Evolutionary conservation across 2,329 filamentous ascomycete genomes (phyloP), one percentile per base, ranked within the genome.

Genomic region (Cercospora sesami): DNA sequence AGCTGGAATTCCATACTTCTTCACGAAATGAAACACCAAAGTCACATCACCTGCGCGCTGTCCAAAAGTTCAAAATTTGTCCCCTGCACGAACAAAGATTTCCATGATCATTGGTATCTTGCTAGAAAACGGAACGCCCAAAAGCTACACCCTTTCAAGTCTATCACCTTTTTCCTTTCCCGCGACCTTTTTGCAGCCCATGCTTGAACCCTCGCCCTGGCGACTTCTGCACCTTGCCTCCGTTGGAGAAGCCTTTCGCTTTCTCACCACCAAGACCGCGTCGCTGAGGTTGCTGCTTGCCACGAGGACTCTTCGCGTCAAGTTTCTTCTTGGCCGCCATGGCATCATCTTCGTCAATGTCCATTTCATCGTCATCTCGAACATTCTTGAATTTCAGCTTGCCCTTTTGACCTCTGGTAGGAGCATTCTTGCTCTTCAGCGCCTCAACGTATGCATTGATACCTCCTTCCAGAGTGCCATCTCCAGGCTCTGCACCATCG

Each of bases 361-460:
- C 83, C 79, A 82, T 82, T n/a, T 81, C 80, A 31, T 75, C 79
- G 21, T 81, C 79, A 36, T 67, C 68, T 67, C 75, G 79, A 74
- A 79, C 84, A 79, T 85, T 84, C 64, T 84, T 85, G 75, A 89
- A 87, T 80, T 87, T 88, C 69, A 89, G 78, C 74, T 86, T 86
- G 12, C 87, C 86, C 73, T 84, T 84, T 75, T 87, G 86, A 39
- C 87, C 86, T 33, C 85, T 80, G 67, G 85, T 82, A 36, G 86
- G 82, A 8, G 86, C 85, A 74, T 88, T 85, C 26, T 85, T 84
- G 23, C 87, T 86, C 65, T 84, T 85, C 66, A 89, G 85, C 10
- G 87, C 87, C 55, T 84, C 83, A 53, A 89, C 83, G 74, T 89
- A 89, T 28, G 87, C 87, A 73, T 89, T 88, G 76, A 89, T 84